Percentiles rank a stretch among this genome's conserved stretches.
Evolutionary conservation across 2,329 filamentous ascomycete species (phyloP).

Genomic region (Exophiala xenobiotica): DNA sequence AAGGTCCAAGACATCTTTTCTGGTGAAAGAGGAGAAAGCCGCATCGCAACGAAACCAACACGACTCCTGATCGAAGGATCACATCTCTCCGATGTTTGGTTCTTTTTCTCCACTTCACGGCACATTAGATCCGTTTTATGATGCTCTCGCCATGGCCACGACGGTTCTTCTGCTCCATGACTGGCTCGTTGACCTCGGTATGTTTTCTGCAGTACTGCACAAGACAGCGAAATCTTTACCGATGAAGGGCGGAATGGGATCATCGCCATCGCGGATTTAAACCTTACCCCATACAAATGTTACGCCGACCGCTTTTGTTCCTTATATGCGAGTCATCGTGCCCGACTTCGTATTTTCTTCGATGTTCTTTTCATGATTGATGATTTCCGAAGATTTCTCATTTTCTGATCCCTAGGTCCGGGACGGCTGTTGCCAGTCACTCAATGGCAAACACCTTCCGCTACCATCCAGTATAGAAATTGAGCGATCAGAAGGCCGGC

Average conservation of each 20-base stretch:
- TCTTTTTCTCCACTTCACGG: slow-evolving; percentile 3
- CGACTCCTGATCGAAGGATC: not conserved
- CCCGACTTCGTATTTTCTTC: not conserved
- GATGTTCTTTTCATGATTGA: not conserved
- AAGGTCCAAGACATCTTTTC: too few relatives aligned
- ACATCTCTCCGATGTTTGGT: not conserved
- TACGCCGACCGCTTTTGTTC: not conserved
- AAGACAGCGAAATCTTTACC: not conserved
- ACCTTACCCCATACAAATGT: not conserved
- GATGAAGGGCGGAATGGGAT: not conserved
- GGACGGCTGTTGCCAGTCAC: not conserved
- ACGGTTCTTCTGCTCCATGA: not conserved
- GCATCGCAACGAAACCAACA: not conserved
- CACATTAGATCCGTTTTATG: slow-evolving; percentile 1
- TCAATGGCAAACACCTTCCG: not conserved
- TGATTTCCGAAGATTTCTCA: not conserved
- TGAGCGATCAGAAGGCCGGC: not conserved
- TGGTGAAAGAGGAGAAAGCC: not conserved
- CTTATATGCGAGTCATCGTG: not conserved
- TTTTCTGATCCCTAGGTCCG: not conserved
- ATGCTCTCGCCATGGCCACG: not conserved
- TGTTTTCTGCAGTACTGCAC: not conserved
- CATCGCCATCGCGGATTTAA: not conserved
- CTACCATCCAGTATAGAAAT: not conserved
- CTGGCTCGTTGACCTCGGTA: slow-evolving; percentile 4